Percentiles rank a stretch among this genome's conserved stretches.
Evolutionary conservation across 2,329 filamentous ascomycete species (phyloP).

Genomic region (Corynespora cassiicola): DNA sequence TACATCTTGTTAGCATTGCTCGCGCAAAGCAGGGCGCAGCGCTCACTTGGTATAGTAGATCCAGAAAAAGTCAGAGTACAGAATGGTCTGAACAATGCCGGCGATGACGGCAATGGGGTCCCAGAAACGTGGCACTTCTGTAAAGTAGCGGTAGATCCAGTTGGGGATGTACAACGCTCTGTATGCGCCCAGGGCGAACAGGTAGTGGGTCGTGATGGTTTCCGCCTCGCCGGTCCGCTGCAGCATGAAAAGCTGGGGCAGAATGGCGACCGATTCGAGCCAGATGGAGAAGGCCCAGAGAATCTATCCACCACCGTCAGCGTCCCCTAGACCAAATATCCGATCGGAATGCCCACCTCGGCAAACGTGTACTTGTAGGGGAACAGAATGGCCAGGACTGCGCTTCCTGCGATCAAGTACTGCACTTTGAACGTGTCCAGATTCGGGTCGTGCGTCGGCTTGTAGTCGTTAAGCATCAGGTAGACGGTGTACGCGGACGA

Average conservation of each 20-base stretch:
- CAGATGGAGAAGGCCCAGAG: constrained; percentile 98
- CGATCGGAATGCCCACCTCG: constrained; percentile 57
- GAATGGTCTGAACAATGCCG: constrained; percentile 87
- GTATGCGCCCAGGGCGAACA: constrained; percentile 92
- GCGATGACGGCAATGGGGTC: constrained; percentile 90
- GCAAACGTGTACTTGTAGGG: constrained; percentile 82
- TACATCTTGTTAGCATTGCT: constrained; percentile 28
- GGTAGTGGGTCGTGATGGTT: constrained; percentile 98
- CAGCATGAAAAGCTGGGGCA: constrained; percentile 97
- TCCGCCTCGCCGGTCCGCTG: constrained; percentile 97
- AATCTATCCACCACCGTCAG: constrained; percentile 63
- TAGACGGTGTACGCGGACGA: constrained; percentile 95
- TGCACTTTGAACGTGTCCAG: constrained; percentile 97
- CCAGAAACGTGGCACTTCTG: constrained; percentile 70
- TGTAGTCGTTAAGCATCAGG: constrained; percentile 97
- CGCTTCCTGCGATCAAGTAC: constrained; percentile 85
- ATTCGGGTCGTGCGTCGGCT: constrained; percentile 95
- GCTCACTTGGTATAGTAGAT: constrained; percentile 95
- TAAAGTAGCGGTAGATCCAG: constrained; percentile 91
- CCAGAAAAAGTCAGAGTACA: constrained; percentile 99
- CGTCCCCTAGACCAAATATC: constrained; percentile 2
- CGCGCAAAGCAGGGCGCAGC: background rate
- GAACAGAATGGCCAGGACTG: constrained; percentile 79
- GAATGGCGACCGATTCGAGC: constrained; percentile 94
- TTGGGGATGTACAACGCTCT: constrained; percentile 97